Conservation (phyloP, 495 filamentous ascomycete species). For the Penicillium mononematosum region DNA sequence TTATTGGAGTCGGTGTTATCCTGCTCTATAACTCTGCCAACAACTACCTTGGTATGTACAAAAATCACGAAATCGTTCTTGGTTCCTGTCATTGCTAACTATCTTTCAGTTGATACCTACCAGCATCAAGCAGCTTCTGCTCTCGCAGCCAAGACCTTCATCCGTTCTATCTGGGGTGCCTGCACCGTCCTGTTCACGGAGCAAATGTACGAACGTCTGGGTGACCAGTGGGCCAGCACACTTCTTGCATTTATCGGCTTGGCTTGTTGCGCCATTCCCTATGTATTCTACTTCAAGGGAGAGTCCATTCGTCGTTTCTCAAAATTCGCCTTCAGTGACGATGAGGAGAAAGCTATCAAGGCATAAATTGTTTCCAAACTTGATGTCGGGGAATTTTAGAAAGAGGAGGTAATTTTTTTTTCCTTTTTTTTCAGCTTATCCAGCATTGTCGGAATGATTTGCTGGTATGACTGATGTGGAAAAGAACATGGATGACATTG, state of each 20-base stretch:
- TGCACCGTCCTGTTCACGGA: slow-evolving; percentile 71
- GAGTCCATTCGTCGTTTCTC: slow-evolving; percentile 61
- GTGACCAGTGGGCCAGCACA: slow-evolving; percentile 71
- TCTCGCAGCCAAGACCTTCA: slow-evolving; percentile 78
- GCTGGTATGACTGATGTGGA: slow-evolving; percentile 7
- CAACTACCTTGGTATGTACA: slow-evolving; percentile 62
- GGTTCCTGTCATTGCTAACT: slow-evolving; percentile 14
- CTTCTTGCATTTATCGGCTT: slow-evolving; percentile 70
- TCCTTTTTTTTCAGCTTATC: not conserved
- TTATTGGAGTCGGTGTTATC: slow-evolving; percentile 82
- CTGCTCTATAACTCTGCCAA: slow-evolving; percentile 83
- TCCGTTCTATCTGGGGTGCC: slow-evolving; percentile 79
- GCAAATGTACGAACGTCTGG: slow-evolving; percentile 73
- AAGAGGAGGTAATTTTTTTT: not conserved
- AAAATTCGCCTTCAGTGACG: slow-evolving; percentile 63
- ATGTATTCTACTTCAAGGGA: slow-evolving; percentile 72
- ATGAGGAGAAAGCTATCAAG: slow-evolving; percentile 41
- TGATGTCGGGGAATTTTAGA: not conserved
- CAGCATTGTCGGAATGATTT: not conserved
- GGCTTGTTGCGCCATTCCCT: slow-evolving; percentile 74
- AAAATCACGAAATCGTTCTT: no score
- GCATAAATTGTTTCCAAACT: slow-evolving; percentile 11
- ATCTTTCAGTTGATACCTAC: slow-evolving; percentile 65
- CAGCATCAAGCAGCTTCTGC: slow-evolving; percentile 83
- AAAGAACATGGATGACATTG: slow-evolving; percentile 5